Percentiles rank a stretch among this genome's conserved stretches.
Conservation (phyloP, 768 basidiomycete genomes). For the Agrocybe chaxingu region DNA sequence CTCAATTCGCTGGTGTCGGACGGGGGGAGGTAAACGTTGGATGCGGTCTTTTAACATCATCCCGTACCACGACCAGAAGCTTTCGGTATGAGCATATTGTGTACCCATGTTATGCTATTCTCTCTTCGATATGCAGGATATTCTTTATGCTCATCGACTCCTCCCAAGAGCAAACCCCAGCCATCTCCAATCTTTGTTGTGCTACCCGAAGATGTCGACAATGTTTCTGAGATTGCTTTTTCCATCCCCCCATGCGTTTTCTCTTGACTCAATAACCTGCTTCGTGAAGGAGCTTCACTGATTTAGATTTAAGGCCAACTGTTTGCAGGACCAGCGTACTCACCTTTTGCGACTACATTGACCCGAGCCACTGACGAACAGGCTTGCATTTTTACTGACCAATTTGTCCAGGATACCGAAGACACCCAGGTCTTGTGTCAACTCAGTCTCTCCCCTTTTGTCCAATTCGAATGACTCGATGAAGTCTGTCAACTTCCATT, state of each 20-base stretch:
- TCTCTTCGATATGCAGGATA: constrained; percentile 16
- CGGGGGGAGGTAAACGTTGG: constrained; percentile 55
- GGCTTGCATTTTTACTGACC: constrained; percentile 41
- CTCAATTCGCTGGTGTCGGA: constrained; percentile 85
- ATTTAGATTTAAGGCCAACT: constrained; percentile 11
- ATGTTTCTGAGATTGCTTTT: constrained; percentile 30
- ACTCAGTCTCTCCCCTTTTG: constrained; percentile 20
- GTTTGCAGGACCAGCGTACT: constrained; percentile 2
- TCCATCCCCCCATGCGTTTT: constrained; percentile 18
- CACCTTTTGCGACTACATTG: constrained; percentile 49
- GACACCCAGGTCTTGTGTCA: constrained; percentile 47
- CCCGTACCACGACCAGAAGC: constrained; percentile 14
- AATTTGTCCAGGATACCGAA: constrained; percentile 56
- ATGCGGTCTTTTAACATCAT: constrained; percentile 19
- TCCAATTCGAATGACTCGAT: constrained; percentile 25
- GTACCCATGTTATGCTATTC: constrained; percentile 19
- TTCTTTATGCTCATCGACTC: constrained; percentile 3
- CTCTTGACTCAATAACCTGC: constrained; percentile 46
- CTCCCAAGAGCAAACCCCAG: background rate
- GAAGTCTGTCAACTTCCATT: constrained; percentile 42
- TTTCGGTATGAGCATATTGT: constrained; percentile 19
- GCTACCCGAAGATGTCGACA: constrained; percentile 42
- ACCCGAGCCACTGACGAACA: constrained; percentile 49
- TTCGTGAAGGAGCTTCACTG: constrained; percentile 46
- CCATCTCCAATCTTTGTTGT: background rate